Base-by-base conservation (phyloP, 2,329 filamentous ascomycete genomes). In the Alternaria arbusti region DNA sequence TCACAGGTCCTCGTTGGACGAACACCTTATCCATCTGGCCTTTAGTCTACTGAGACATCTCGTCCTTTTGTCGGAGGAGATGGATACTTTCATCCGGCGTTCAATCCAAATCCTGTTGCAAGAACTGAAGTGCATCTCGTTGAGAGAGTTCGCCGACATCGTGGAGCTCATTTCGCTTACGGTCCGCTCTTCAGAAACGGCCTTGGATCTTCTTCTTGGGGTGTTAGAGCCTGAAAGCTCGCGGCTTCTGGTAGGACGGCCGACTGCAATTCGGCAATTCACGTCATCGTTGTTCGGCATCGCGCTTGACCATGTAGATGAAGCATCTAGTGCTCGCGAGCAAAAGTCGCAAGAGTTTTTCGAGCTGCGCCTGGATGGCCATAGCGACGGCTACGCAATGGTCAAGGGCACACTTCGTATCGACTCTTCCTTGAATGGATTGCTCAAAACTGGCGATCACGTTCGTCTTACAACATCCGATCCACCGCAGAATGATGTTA, bases 281-380 rank as follows among this genome's bases (percentile, higher is more conserved):
- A 65, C 79, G 2, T 70, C 68, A 8, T 79, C 77, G 44, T 43
- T 79, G 9, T 76, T 77, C 32, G 79, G 76, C 1, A 79, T 83
- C 36, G 80, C 80, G 1, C 23, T 83, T 8, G 80, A 83, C 55
- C 80, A 83, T 57, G 74, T 82, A 13, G 78, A 79, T 22, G 79
- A 82, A 63, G 76, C 75, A 2, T 63, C 61, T 26, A 66, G 68
- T 13, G 49, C 43, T 61, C 20, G 26, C 12, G 65, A 66, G 28
- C 17, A 56, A 5, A 57, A 66, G 26, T 50, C 47, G 44, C 56
- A 36, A 46, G 68, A 67, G 26, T 54, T 57, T 12, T 44, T 73
- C 15, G 50, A 58, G 26, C 58, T 74, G 17, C 15, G 32, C 22
- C 0, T 68, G 12, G 57, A 71, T 7, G 55, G 58, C 13, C 4